phyloP scores from a whole-genome alignment of 1,284 basidiomycete genomes.

The Bondarzewia mesenterica region DNA sequence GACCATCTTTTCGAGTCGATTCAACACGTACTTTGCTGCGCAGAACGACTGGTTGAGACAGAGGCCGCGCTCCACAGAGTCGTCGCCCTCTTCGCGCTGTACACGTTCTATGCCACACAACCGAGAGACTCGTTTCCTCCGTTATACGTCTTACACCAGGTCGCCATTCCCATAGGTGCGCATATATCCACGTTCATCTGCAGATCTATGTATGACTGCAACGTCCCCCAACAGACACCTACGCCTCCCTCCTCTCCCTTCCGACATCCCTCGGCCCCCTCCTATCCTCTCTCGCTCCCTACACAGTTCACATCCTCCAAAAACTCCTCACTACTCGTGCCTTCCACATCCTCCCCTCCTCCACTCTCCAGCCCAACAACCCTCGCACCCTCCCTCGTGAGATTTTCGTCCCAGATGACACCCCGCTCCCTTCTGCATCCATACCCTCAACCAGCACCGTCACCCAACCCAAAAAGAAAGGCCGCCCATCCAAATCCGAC shows the following conservation, averaged over 20 bases:
- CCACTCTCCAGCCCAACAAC: slow-evolving; percentile 41
- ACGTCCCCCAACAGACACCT: slow-evolving; percentile 37
- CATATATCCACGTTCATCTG: slow-evolving; percentile 1
- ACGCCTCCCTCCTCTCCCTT: slow-evolving; percentile 36
- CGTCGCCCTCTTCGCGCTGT: slow-evolving; percentile 57
- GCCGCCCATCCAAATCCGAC: slow-evolving; percentile 58
- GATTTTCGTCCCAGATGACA: slow-evolving; percentile 37
- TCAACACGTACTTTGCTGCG: too few relatives aligned
- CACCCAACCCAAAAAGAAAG: slow-evolving; percentile 42
- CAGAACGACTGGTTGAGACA: slow-evolving; percentile 45
- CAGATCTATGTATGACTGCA: slow-evolving; percentile 5
- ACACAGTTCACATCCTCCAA: slow-evolving; percentile 39
- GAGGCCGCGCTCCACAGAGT: slow-evolving; percentile 43
- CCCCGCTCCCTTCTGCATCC: slow-evolving; percentile 13
- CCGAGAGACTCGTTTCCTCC: slow-evolving; percentile 43
- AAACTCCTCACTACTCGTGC: slow-evolving; percentile 35
- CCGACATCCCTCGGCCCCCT: slow-evolving; percentile 31
- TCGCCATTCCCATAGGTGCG: slow-evolving; percentile 54
- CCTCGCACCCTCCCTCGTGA: slow-evolving; percentile 61
- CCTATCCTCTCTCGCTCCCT: slow-evolving; percentile 38
- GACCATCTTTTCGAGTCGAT: too few relatives aligned
- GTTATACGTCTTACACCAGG: slow-evolving; percentile 36
- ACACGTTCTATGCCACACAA: slow-evolving; percentile 61
- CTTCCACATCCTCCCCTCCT: slow-evolving; percentile 53
- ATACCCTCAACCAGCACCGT: slow-evolving; percentile 3